Evolutionary conservation across 306 rosid species (phyloP), one percentile per base, ranked within the genome.

Genomic region (Corylus avellana): DNA sequence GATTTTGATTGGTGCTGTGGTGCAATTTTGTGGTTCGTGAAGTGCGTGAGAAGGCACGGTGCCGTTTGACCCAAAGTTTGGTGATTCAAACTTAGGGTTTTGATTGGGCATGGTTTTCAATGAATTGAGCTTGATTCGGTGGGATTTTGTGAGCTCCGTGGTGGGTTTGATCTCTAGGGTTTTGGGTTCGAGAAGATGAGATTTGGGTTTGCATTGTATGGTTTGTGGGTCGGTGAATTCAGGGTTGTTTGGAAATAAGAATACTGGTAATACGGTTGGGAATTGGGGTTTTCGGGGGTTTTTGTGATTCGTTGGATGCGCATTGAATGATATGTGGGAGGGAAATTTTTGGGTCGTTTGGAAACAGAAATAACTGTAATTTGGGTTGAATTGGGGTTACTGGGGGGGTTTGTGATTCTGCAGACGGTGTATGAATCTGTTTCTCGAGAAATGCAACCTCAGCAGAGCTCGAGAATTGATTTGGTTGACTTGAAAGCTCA

Each of bases 361-460:
- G 90, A 84, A 87, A 75, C 84, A 79, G 82, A 79, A 86, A 76
- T 75, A 85, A 72, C 83, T 77, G 77, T 50, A 78, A 82, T 87
- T 86, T 80, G 80, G 91, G 82, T 77, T 69, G 55, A 80, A 80
- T 79, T 80, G 73, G 84, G 87, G 82, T 78, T 73, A 75, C 70
- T 39, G 82, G 90, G 80, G 85, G 87, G 83, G 42, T 81, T 85
- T 76, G 71, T 86, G 76, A 78, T 80, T 78, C 79, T 82, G 91
- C 87, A 85, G 86, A 88, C 59, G 85, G 91, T 90, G 91, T 88
- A 88, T 91, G 94, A 88, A 86, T 86, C 91, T 86, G 84, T 78
- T 51, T 83, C 80, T 86, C 89, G 92, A 90, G 94, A 90, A 86
- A 96, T 96, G 99, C 96, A 93, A 88, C 89, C 99, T 85, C 96